Base-by-base conservation (phyloP, 805 yeast genomes). In the Deakozyma indianensis region DNA sequence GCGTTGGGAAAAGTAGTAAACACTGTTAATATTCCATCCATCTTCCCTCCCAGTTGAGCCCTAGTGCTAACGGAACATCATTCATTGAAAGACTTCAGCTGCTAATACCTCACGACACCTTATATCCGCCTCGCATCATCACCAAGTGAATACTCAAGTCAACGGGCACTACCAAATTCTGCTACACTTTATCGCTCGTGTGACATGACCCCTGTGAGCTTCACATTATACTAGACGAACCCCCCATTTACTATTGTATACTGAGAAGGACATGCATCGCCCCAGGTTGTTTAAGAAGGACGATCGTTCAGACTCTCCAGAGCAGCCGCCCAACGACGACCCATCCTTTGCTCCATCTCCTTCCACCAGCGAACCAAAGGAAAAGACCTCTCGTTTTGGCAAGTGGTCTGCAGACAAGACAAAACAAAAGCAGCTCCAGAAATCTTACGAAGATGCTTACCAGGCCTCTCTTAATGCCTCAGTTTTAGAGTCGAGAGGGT, bases 371-470 rank as follows among this genome's bases (percentile, higher is more conserved):
- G 16, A 32, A 20, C 16, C 38, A 9, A 32, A 32, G 38, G 38
- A 32, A 32, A 32, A 32, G 16, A 32, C 38, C 7, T 32, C 38
- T 32, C 38, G 38, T n/a, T 32, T 32, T n/a, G 38, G 38, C 38
- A 32, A 32, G 38, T 32, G 38, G 38, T 14, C 11, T 32, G 38
- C 38, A 9, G 38, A 32, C 20, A 32, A 32, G 38, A 41, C 32
- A 11, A 35, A 42, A 20, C 46, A 46, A 40, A 52, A 45, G 23
- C 46, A 50, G 15, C 61, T 66, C 27, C 69, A 67, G 48, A 50
- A 53, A 35, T 53, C 62, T 21, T 67, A 66, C 53, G 66, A 66
- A 45, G 68, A 65, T 24, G 66, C 69, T n/a, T 64, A 66, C 51
- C 61, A 62, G 51, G 49, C 57, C 28, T 61, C 66, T n/a, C 55